A percentile compares a stretch with the other conserved stretches of the same genome.
These are phyloP conservation scores for Herpetomonas samuelpessoai DNA, from an alignment of 208 protist genomes.

Conservation along the genomic window DNA sequence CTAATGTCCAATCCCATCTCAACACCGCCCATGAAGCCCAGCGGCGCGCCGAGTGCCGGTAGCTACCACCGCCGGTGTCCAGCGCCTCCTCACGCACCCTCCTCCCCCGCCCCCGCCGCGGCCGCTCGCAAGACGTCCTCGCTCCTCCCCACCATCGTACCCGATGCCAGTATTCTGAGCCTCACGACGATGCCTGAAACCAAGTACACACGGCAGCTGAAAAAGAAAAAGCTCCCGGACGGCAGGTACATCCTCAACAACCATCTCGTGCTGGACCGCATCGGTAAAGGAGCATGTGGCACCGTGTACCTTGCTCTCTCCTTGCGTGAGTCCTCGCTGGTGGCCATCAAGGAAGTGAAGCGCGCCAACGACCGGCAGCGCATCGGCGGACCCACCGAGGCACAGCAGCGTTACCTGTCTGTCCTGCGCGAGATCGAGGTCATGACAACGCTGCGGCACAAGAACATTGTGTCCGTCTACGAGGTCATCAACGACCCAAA, in stretches of 20 bases:
- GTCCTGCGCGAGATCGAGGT: constrained; percentile 86
- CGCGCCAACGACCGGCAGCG: constrained; percentile 26
- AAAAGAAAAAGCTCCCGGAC: not conserved
- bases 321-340: constrained; percentile 29
- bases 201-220: not conserved
- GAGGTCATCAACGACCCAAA: too few relatives aligned
- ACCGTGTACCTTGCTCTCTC: constrained; percentile 67
- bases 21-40: too few relatives aligned
- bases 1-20: not conserved
- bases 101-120: too few relatives aligned
- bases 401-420: constrained; percentile 20
- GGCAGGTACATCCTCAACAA: constrained; percentile 57
- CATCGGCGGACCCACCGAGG: constrained; percentile 19
- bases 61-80: not conserved
- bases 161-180: not conserved
- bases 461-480: too few relatives aligned
- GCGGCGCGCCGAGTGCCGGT: too few relatives aligned
- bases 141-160: too few relatives aligned
- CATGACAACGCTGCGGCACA: constrained; percentile 91
- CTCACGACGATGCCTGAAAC: not conserved
- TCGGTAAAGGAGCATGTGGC: constrained; percentile 66
- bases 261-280: constrained; percentile 66
- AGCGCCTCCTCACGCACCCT: not conserved
- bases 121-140: not conserved
- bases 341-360: constrained; percentile 75